These are phyloP conservation scores for Anastatica hierochuntica DNA, from an alignment of 345 rosid species.

Conservation along the genomic window DNA sequence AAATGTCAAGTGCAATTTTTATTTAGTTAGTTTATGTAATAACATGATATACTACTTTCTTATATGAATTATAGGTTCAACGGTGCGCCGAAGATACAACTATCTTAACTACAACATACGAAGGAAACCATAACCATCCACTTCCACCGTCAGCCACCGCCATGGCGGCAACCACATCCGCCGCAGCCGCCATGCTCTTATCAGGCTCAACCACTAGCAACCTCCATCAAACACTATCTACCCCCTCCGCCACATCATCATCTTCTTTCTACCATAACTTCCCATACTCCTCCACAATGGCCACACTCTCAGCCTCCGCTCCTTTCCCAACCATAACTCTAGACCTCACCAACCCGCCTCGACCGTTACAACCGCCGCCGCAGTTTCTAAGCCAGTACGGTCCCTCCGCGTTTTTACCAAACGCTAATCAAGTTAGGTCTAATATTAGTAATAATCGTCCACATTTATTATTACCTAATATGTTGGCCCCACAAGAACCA, in stretches of 20 bases:
- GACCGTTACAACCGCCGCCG: conserved; percentile 27
- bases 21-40: no score
- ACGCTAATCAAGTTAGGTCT: conserved; percentile 21
- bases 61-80: conserved; percentile 88
- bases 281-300: conserved; percentile 66
- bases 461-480: conserved; percentile 14
- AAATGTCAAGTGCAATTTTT: no score
- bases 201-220: conserved; percentile 61
- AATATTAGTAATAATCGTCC: neutral
- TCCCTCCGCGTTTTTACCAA: conserved; percentile 16
- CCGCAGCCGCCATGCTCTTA: conserved; percentile 79
- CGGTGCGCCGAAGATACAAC: conserved; percentile 78
- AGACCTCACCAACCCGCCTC: conserved; percentile 59
- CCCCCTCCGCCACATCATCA: conserved; percentile 21
- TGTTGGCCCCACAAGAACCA: conserved; percentile 29
- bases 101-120: conserved; percentile 77
- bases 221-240: conserved; percentile 40
- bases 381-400: conserved; percentile 22
- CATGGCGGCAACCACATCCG: conserved; percentile 82
- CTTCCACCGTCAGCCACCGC: conserved; percentile 86
- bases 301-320: conserved; percentile 67
- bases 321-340: conserved; percentile 90
- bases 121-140: conserved; percentile 95
- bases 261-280: conserved; percentile 29
- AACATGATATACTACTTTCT: no score